Conservation (phyloP, 257 asterid species). For the Fraxinus quadrangulata region DNA sequence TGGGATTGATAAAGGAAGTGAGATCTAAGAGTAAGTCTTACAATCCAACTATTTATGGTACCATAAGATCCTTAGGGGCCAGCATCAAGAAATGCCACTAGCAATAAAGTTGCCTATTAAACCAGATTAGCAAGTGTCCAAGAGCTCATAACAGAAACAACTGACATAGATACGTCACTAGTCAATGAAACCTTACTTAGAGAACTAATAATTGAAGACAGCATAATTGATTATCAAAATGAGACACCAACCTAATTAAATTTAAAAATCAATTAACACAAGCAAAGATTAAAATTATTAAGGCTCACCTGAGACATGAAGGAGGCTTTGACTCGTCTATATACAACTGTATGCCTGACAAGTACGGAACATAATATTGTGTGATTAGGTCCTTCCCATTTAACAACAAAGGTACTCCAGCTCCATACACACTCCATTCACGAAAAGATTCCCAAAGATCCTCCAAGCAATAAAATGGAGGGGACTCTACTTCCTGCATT, state of each 20-base stretch:
- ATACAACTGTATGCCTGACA: constrained; percentile 49
- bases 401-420: constrained; percentile 42
- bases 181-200: not conserved
- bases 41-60: not conserved
- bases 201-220: not conserved
- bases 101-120: not conserved
- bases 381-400: constrained; percentile 28
- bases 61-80: not conserved
- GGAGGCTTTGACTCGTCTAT: constrained; percentile 30
- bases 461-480: constrained; percentile 31
- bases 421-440: constrained; percentile 46
- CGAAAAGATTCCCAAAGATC: constrained; percentile 40
- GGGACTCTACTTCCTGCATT: constrained; percentile 28
- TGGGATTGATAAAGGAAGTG: not conserved
- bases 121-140: not conserved
- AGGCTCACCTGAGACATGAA: constrained; percentile 35
- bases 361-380: constrained; percentile 43
- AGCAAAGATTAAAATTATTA: not conserved
- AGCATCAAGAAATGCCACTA: not conserved
- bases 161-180: not conserved
- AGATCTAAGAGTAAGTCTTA: not conserved
- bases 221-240: not conserved
- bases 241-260: not conserved
- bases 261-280: not conserved
- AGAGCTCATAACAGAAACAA: not conserved